Evolutionary conservation across 495 filamentous ascomycete species (phyloP), one percentile per base, ranked within the genome.

Genomic region (Aspergillus leporis): DNA sequence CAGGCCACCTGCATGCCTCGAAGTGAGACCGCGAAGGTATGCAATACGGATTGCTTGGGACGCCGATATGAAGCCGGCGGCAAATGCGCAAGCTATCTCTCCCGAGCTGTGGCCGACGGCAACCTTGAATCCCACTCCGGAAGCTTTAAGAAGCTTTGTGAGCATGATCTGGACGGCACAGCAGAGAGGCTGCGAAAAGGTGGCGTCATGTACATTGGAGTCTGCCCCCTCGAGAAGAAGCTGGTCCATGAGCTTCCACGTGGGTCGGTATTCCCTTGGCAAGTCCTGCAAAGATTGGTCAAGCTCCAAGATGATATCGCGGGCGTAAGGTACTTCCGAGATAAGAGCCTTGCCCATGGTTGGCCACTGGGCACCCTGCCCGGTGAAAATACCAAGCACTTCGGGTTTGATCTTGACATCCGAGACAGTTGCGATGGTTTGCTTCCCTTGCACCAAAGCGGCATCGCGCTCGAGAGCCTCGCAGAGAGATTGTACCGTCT

Each of bases 71-170:
- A 65, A 65, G 1, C 78, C 82, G 10, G 81, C 79, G 14, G 77
- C 78, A 60, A 83, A 86, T 0, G 83, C 83, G 9, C 81, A 81
- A 3, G 74, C 80, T 7, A 64, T 40, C 0, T 28, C 48, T 0
- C 55, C 45, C 8, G 55, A 28, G 18, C 34, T 40, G 5, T 61
- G 30, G 0, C 10, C 28, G 1, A 36, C 40, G 1, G n/a, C 22
- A 3, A 41, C 16, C 14, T 22, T 25, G 0, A 66, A 62, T 2
- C 34, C 59, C 48, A 14, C 28, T 22, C 13, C 31, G 5, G 6
- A 62, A 50, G 1, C 18, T 43, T 60, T 60, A 62, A 4, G 31
- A 9, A 3, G 62, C 38, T 9, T 18, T 13, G 28, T 41, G 18
- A 21, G 19, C 41, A 28, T 54, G 6, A 12, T 50, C 45, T 71